Evolutionary conservation across 2,329 filamentous ascomycete species (phyloP), one percentile per base, ranked within the genome.

Genomic region (Phialophora verrucosa): DNA sequence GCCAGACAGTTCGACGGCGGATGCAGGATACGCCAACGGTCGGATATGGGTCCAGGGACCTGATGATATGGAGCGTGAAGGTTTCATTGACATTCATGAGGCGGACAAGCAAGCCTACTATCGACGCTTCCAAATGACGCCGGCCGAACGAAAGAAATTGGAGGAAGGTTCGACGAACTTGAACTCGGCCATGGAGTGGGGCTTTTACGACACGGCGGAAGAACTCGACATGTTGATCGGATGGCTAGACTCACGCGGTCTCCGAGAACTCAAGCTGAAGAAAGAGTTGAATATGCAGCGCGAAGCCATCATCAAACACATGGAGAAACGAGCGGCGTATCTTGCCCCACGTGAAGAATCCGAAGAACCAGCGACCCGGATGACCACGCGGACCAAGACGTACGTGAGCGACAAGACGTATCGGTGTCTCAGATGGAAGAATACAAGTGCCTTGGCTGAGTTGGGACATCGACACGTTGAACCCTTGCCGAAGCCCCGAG

Each of bases 1-100:
- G 63, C 93, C 93, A 0, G 87, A 86, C 70, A 96, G 92, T 77
- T 97, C 93, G 17, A 98, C 94, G 1, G 91, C 92, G 0, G 84
- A 88, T 54, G 93, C 94, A 25, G 89, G 87, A 8, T 99, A 98
- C 75, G 93, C 94, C 49, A 99, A 98, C 76, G 95, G 92, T 8
- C 91, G 94, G 65, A 85, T 99, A 64, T 99, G 95, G 95, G 89
- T 99, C 14, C 95, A 99, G 78, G 95, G 95, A 0, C 95, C 95
- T 0, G 92, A 97, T 76, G 89, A 94, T 64, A 86, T 96, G 75
- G 93, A 97, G 78, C 87, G 91, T 2, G 85, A 91, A 72, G 93
- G 93, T 5, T 96, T 94, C 75, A 92, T 96, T 71, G 92, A 97
- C 70, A 83, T 95, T 71, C 81, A 85, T 0, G 81, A 87, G 6